phyloP scores from a whole-genome alignment of 1,139 yeast species.

The Suhomyces bribrorum region DNA sequence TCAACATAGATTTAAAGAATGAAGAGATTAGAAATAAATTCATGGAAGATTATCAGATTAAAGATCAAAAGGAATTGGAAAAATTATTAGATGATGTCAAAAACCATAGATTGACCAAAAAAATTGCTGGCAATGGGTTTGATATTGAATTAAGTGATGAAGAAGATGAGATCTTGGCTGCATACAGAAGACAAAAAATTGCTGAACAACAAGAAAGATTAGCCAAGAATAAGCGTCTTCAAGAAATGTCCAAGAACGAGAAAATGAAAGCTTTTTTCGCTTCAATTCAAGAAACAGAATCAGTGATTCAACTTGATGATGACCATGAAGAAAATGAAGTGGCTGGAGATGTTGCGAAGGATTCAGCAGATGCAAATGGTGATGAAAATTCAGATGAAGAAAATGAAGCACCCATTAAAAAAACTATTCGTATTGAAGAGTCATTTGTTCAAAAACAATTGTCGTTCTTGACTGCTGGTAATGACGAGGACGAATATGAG shows the following conservation, averaged over 20 bases:
- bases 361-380: constrained; percentile 16
- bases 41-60: constrained; percentile 66
- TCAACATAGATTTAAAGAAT: constrained; percentile 58
- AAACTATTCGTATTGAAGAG: constrained; percentile 41
- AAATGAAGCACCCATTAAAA: constrained; percentile 21
- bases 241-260: constrained; percentile 48
- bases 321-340: constrained; percentile 28
- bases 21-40: constrained; percentile 61
- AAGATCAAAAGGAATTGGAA: constrained; percentile 71
- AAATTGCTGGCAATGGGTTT: constrained; percentile 55
- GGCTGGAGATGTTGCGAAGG: constrained; percentile 17
- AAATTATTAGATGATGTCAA: constrained; percentile 79
- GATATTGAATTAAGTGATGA: constrained; percentile 70
- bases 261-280: constrained; percentile 75
- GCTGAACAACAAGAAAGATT: constrained; percentile 57
- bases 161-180: constrained; percentile 60
- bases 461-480: constrained; percentile 54
- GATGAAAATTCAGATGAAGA: constrained; percentile 21
- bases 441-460: constrained; percentile 64
- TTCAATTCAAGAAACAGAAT: constrained; percentile 56
- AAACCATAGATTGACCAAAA: constrained; percentile 75
- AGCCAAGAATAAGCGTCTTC: constrained; percentile 53
- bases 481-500: constrained; percentile 37
- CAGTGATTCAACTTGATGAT: constrained; percentile 27
- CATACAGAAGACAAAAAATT: constrained; percentile 52